These are phyloP conservation scores for Casuarina glauca DNA, from an alignment of 306 rosid genomes.

Conservation along the genomic window DNA sequence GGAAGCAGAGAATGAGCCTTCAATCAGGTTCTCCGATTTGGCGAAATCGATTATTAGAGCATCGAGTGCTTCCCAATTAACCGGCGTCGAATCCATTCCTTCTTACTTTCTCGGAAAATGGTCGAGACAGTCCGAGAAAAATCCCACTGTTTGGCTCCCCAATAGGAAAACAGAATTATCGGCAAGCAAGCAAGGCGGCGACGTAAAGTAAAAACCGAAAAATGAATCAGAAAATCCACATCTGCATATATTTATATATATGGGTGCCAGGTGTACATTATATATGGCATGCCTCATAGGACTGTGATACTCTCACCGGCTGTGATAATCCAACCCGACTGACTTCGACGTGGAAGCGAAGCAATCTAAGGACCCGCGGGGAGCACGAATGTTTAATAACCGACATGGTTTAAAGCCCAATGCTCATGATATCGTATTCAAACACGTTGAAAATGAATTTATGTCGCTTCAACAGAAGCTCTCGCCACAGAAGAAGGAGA, in stretches of 20 bases:
- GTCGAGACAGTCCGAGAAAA: constrained; percentile 1
- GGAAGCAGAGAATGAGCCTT: constrained; percentile 38
- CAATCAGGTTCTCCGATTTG: constrained; percentile 86
- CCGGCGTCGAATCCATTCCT: constrained; percentile 71
- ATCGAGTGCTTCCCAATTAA: constrained; percentile 96
- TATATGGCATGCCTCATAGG: background rate
- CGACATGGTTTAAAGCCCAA: too few species aligned
- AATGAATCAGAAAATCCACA: constrained; percentile 7
- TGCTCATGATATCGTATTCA: too few species aligned
- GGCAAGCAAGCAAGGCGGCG: constrained; percentile 52
- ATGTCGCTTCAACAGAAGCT: too few species aligned
- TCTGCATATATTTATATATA: background rate
- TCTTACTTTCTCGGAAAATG: constrained; percentile 25
- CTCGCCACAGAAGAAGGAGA: too few species aligned
- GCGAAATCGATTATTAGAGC: constrained; percentile 80
- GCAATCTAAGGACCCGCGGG: background rate
- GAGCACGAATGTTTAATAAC: too few species aligned
- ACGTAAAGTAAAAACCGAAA: constrained; percentile 26
- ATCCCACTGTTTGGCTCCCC: constrained; percentile 7
- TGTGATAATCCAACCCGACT: background rate
- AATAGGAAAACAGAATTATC: constrained; percentile 3
- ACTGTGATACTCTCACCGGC: background rate
- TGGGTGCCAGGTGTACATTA: constrained; percentile 32
- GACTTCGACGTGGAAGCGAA: constrained; percentile 10
- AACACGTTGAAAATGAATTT: too few species aligned